phyloP scores from a whole-genome alignment of 208 protist genomes.

The Baffinella frigidus region DNA sequence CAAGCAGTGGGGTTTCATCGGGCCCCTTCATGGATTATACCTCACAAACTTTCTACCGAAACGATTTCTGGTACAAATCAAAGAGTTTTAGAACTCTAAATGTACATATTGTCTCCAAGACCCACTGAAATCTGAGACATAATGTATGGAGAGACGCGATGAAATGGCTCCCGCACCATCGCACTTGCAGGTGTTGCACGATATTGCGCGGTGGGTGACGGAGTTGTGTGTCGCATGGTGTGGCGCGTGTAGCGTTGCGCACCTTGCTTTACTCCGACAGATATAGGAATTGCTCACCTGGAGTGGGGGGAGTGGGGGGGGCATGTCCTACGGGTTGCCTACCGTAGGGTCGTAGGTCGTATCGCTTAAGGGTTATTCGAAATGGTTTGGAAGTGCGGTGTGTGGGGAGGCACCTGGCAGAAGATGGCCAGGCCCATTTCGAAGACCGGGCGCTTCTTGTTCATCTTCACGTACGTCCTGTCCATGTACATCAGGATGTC shows the following conservation, averaged over 20 bases:
- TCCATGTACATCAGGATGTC: constrained; percentile 85
- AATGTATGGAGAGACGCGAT: no score
- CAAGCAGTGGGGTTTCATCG: constrained; percentile 71
- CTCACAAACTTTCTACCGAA: constrained; percentile 68
- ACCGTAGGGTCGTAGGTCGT: no score
- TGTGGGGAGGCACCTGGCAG: constrained; percentile 71
- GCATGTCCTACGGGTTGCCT: no score
- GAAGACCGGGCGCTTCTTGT: constrained; percentile 76
- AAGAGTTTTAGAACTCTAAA: constrained; percentile 77
- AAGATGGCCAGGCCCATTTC: constrained; percentile 76
- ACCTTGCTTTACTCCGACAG: constrained; percentile 58
- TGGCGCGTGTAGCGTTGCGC: constrained; percentile 76
- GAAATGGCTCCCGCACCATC: no score
- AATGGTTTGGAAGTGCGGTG: constrained; percentile 71
- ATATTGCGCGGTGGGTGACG: no score
- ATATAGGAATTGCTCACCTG: constrained; percentile 73
- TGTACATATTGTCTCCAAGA: no score
- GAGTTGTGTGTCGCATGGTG: no score
- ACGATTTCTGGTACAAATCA: constrained; percentile 65
- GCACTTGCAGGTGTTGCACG: no score
- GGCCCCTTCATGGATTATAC: constrained; percentile 77
- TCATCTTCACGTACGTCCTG: constrained; percentile 70
- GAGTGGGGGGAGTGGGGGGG: constrained; percentile 71
- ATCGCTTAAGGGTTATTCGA: no score
- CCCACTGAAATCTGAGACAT: no score